phyloP scores from a whole-genome alignment of 306 rosid species.

The Prunus mongolica region DNA sequence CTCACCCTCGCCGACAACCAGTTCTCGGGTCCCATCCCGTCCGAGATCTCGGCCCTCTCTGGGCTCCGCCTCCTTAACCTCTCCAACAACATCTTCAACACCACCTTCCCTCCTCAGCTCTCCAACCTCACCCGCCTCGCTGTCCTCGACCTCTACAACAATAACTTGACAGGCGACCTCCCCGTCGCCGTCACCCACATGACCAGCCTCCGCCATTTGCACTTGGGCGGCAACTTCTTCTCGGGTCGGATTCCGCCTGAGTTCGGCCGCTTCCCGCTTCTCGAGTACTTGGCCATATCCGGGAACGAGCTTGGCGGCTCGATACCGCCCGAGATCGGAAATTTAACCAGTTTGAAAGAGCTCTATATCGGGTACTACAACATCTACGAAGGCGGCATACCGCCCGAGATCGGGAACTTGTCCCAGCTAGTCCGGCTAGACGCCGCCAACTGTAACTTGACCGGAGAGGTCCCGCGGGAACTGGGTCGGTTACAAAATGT shows the following conservation, averaged over 20 bases:
- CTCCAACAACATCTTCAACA: conserved; percentile 74
- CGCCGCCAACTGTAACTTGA: conserved; percentile 70
- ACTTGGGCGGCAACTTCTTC: conserved; percentile 83
- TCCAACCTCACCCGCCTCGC: conserved; percentile 49
- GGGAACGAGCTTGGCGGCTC: conserved; percentile 72
- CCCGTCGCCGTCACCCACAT: conserved; percentile 52
- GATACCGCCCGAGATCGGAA: conserved; percentile 81
- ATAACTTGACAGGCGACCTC: conserved; percentile 72
- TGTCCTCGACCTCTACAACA: conserved; percentile 77
- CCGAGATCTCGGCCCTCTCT: conserved; percentile 49
- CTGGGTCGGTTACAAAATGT: conserved; percentile 65
- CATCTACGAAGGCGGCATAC: conserved; percentile 59
- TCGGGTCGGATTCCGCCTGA: conserved; percentile 73
- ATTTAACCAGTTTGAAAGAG: conserved; percentile 59
- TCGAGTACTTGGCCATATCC: conserved; percentile 78
- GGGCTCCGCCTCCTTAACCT: conserved; percentile 60
- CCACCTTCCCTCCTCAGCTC: conserved; percentile 56
- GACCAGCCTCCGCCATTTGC: conserved; percentile 68
- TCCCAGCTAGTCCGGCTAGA: conserved; percentile 69
- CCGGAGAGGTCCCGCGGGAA: conserved; percentile 81
- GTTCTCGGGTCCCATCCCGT: conserved; percentile 65
- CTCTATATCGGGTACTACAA: conserved; percentile 84
- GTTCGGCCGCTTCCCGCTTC: conserved; percentile 49
- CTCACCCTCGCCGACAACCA: conserved; percentile 50
- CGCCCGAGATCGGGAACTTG: conserved; percentile 74